Base-by-base conservation (phyloP, 768 basidiomycete species). In the Mrakia frigida region DNA sequence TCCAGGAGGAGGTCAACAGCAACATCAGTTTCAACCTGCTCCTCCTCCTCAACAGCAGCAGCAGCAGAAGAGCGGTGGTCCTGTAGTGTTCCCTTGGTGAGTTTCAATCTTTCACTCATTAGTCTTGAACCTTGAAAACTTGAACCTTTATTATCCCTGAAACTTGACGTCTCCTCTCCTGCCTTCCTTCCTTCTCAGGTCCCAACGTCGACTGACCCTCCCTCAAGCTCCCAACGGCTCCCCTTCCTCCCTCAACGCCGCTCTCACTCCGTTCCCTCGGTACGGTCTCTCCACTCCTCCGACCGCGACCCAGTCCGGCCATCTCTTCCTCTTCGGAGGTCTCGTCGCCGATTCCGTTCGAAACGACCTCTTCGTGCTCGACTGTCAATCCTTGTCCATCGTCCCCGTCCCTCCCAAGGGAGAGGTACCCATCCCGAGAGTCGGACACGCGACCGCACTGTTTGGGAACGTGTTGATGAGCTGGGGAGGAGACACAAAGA, bases 401-500 rank as follows among this genome's bases (percentile, higher is more conserved):
- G 89, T 89, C 16, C 87, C 94, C 16, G 85, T 98, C 43, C 92
- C 94, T 82, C 97, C 95, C 0, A 88, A 87, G 18, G 97, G 97
- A 6, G 93, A 95, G 80, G 85, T 92, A 10, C 97, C 97, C 0
- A 89, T 89, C 23, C 89, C 93, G 0, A 86, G 97, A 79, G 95
- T 98, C n/a, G 96, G 97, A 0, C 97, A 99, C 85, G 93, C 94
- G 3, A 91, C 92, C 83, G 96, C 96, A 9, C 89, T 98, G 70
- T 94, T 98, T 75, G 93, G 94, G 83, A 94, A 91, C 81, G 96
- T 98, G 70, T 86, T 99, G 77, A 92, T 98, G 77, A 91, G 98
- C 5, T 99, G 97, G 97, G 97, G 97, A 43, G 97, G 96, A 35
- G 97, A 99, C 82, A 98, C 95, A 5, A 95, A 93, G 83, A 85